Evolutionary conservation across 768 basidiomycete species (phyloP).

Genomic region (Artomyces pyxidatus): DNA sequence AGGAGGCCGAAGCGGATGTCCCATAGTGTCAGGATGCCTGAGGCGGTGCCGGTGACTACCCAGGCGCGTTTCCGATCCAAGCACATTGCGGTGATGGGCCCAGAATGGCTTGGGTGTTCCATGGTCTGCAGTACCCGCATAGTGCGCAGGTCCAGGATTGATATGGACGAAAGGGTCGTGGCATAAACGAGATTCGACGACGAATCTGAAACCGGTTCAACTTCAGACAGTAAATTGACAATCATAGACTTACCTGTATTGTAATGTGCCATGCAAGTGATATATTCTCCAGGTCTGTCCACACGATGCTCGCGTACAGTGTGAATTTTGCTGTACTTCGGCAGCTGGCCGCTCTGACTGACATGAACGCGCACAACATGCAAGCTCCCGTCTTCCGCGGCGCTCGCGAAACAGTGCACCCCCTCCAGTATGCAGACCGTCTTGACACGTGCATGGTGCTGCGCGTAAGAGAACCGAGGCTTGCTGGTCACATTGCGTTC

Average conservation of each 20-base stretch:
- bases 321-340: slow-evolving; percentile 78
- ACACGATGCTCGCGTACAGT: slow-evolving; percentile 75
- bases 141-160: slow-evolving; percentile 75
- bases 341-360: slow-evolving; percentile 53
- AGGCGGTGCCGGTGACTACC: slow-evolving; percentile 83
- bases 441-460: slow-evolving; percentile 62
- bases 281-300: slow-evolving; percentile 68
- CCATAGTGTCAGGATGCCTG: slow-evolving; percentile 84
- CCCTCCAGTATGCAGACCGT: slow-evolving; percentile 77
- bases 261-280: slow-evolving; percentile 78
- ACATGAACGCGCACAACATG: slow-evolving; percentile 81
- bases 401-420: slow-evolving; percentile 82
- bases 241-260: slow-evolving; percentile 46
- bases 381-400: slow-evolving; percentile 76
- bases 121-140: slow-evolving; percentile 71
- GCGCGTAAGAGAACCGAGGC: slow-evolving; percentile 38
- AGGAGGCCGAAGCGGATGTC: slow-evolving; percentile 90
- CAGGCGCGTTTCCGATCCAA: slow-evolving; percentile 79
- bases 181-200: slow-evolving; percentile 80
- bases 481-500: slow-evolving; percentile 92
- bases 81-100: slow-evolving; percentile 80
- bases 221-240: slow-evolving; percentile 2
- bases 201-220: slow-evolving; percentile 43
- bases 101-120: slow-evolving; percentile 79
- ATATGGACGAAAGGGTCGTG: slow-evolving; percentile 73